Percentiles rank a stretch among this genome's conserved stretches.
Evolutionary conservation across 192 early-diverging fungal genomes (phyloP).

Genomic region (Coemansia sp.): DNA sequence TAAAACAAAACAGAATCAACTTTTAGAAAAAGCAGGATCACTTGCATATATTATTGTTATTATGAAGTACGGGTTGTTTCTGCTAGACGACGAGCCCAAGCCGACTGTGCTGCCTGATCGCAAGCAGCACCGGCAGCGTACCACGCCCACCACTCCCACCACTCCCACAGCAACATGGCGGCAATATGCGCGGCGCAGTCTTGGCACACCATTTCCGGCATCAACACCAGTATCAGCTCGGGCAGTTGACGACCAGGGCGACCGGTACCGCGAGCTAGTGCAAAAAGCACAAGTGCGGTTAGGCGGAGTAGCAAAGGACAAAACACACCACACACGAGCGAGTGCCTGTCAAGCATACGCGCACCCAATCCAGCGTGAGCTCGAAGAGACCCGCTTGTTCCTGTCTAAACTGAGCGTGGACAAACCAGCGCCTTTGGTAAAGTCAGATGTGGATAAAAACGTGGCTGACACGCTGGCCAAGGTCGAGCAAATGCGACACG

Average conservation of each 20-base stretch:
- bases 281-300: conserved; percentile 1
- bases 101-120: not conserved
- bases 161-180: not conserved
- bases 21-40: too few relatives aligned
- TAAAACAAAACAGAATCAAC: too few relatives aligned
- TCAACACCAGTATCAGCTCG: not conserved
- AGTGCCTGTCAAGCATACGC: conserved; percentile 25
- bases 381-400: conserved; percentile 27
- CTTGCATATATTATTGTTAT: too few relatives aligned
- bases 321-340: conserved; percentile 4
- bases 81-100: not conserved
- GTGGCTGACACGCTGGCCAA: conserved; percentile 18
- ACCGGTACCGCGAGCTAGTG: conserved; percentile 16
- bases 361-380: conserved; percentile 27
- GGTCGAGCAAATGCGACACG: conserved; percentile 30
- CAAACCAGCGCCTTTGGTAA: not conserved
- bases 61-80: not conserved
- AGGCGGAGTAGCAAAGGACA: not conserved
- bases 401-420: conserved; percentile 18
- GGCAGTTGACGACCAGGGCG: conserved; percentile 7
- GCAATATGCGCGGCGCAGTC: conserved; percentile 11
- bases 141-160: not conserved
- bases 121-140: not conserved
- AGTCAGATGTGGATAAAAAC: conserved; percentile 7
- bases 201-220: conserved; percentile 23